Conservation (phyloP, 2,329 filamentous ascomycete species). For the Lecanoromycetidae sp. region DNA sequence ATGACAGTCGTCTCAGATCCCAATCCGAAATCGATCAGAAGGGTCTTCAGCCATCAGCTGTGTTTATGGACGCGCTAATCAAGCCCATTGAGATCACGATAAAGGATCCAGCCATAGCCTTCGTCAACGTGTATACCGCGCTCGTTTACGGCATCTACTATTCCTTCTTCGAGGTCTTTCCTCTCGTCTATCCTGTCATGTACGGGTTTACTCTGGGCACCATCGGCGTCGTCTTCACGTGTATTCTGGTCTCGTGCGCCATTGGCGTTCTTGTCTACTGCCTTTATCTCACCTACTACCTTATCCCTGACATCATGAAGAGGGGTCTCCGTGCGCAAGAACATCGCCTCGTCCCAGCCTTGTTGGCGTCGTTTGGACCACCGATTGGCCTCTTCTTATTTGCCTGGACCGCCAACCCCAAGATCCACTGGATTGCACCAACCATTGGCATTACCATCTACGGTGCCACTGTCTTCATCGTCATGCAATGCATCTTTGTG, state of each 20-base stretch:
- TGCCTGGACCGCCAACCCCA: constrained; percentile 43
- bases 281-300: constrained; percentile 15
- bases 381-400: constrained; percentile 26
- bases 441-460: constrained; percentile 48
- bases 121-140: constrained; percentile 48
- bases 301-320: constrained; percentile 17
- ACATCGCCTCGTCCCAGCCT: constrained; percentile 20
- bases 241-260: constrained; percentile 16
- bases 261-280: constrained; percentile 11
- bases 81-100: constrained; percentile 48
- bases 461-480: constrained; percentile 39
- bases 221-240: constrained; percentile 72
- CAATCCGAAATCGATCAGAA: constrained; percentile 17
- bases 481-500: constrained; percentile 50
- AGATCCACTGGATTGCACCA: constrained; percentile 44
- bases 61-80: constrained; percentile 37
- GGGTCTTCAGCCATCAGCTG: constrained; percentile 10
- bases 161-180: constrained; percentile 27
- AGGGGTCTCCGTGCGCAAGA: constrained; percentile 17
- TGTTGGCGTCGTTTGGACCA: constrained; percentile 26
- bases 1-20: constrained; percentile 5
- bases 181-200: constrained; percentile 60
- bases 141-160: constrained; percentile 52
- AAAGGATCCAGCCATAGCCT: constrained; percentile 47
- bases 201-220: constrained; percentile 65